Conservation (phyloP, 108 stramenopile species). For the Skeletonema menzelii region DNA sequence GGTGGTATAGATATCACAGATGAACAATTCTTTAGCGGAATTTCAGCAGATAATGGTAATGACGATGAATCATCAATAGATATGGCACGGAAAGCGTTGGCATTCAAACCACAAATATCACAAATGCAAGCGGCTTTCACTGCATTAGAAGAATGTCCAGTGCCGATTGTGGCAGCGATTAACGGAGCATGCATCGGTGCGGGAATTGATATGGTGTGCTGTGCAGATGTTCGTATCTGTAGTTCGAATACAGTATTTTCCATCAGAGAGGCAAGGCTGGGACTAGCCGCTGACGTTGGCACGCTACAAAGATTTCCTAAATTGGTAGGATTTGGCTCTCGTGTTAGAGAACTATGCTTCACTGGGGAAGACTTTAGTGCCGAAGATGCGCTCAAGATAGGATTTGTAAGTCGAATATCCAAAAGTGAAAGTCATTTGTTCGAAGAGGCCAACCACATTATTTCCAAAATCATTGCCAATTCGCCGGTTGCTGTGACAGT, state of each 20-base stretch:
- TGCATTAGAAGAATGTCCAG: slow-evolving; percentile 72
- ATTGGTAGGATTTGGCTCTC: slow-evolving; percentile 65
- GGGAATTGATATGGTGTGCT: slow-evolving; percentile 69
- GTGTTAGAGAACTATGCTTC: slow-evolving; percentile 66
- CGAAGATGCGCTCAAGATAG: slow-evolving; percentile 60
- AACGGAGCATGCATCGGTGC: slow-evolving; percentile 79
- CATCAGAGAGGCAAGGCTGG: slow-evolving; percentile 68
- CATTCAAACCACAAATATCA: slow-evolving; percentile 65
- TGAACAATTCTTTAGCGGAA: slow-evolving; percentile 43
- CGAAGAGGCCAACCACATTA: slow-evolving; percentile 47
- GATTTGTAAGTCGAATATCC: slow-evolving; percentile 68
- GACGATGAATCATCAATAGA: slow-evolving; percentile 26
- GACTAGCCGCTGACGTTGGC: slow-evolving; percentile 81
- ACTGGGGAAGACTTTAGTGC: slow-evolving; percentile 69
- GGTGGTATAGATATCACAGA: slow-evolving; percentile 77
- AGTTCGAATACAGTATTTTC: slow-evolving; percentile 57
- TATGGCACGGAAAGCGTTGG: slow-evolving; percentile 58
- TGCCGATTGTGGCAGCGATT: slow-evolving; percentile 78
- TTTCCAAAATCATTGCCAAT: slow-evolving; percentile 52
- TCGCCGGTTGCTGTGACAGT: slow-evolving; percentile 72
- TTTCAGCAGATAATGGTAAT: slow-evolving; percentile 7
- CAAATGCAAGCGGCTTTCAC: slow-evolving; percentile 80
- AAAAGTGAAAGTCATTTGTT: slow-evolving; percentile 29
- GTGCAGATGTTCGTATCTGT: slow-evolving; percentile 70
- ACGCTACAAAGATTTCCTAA: slow-evolving; percentile 81